These are phyloP conservation scores for Yamadazyma kitorensis DNA, from an alignment of 805 yeast genomes.

Conservation along the genomic window DNA sequence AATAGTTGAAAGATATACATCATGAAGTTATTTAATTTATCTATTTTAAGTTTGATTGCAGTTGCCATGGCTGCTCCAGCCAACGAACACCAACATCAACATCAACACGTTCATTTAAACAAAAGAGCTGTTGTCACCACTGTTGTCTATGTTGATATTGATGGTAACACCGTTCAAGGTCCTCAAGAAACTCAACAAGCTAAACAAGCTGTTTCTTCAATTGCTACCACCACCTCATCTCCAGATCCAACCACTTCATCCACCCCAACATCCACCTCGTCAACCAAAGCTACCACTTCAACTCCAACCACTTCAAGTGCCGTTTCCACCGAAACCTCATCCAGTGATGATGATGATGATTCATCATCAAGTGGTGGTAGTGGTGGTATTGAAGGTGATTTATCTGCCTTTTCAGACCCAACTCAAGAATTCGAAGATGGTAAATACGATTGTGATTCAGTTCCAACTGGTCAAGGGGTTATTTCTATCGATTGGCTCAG, in stretches of 20 bases:
- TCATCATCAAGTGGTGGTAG: constrained; percentile 14
- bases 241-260: constrained; percentile 8
- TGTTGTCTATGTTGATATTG: constrained; percentile 31
- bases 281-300: constrained; percentile 6
- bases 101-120: constrained; percentile 26
- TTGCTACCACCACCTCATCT: constrained; percentile 7
- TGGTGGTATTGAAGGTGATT: constrained; percentile 52
- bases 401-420: constrained; percentile 57
- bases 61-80: constrained; percentile 33
- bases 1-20: no score
- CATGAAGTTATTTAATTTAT: constrained; percentile 24
- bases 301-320: constrained; percentile 4
- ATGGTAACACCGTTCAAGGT: constrained; percentile 36
- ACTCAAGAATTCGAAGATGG: constrained; percentile 69
- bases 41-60: constrained; percentile 3
- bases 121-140: constrained; percentile 41
- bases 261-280: constrained; percentile 4
- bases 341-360: constrained; percentile 3
- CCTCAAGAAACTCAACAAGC: constrained; percentile 14
- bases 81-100: constrained; percentile 30
- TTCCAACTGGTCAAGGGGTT: constrained; percentile 86
- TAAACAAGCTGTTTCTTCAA: constrained; percentile 12
- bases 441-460: constrained; percentile 56
- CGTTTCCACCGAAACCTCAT: constrained; percentile 7
- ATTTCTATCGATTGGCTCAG: constrained; percentile 55